Evolutionary conservation across 1,284 basidiomycete genomes (phyloP), one percentile per base, ranked within the genome.

Genomic region (Naganishia sp.): DNA sequence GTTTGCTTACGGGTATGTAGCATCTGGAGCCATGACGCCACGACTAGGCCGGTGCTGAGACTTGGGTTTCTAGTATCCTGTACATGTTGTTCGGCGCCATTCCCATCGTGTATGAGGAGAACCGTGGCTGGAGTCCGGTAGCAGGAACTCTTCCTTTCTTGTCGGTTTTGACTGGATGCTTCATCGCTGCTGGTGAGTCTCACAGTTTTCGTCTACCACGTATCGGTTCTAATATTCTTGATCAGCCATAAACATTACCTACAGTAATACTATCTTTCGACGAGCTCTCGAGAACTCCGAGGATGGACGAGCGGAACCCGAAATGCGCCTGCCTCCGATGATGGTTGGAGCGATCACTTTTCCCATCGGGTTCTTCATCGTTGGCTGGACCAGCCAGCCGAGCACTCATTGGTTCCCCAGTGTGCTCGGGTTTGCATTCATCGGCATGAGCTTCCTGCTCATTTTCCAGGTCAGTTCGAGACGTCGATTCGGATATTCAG

Each of bases 1-100:
- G 25, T 76, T 77, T 53, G 70, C 73, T 6, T 75, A 73, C 70
- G 70, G 58, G 46, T 70, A 63, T 47, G 65, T 71, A 13, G 62
- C 11, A 72, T 7, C 15, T 31, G 11, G 4, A 2, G 13, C 17
- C 3, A 25, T 7, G 18, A 17, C 23, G 23, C 9, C 17, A 17
- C 18, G 2, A 28, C 62, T 28, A 56, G 25, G 49, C n/a, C 23
- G 1, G 2, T 11, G 18, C 21, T 32, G 25, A 65, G n/a, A 49
- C 7, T 35, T 43, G 39, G 35, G 10, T 17, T 31, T 54, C 46
- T 49, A 72, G 71, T 31, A 72, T 76, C 57, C 69, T 76, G 17
- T 77, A 77, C 67, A 70, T 74, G 65, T 70, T 75, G 47, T 79
- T 81, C 60, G 73, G 68, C 46, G 77, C 73, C 28, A 75, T 79